Evolutionary conservation across 306 rosid species (phyloP).

Genomic region (Rosa persica): DNA sequence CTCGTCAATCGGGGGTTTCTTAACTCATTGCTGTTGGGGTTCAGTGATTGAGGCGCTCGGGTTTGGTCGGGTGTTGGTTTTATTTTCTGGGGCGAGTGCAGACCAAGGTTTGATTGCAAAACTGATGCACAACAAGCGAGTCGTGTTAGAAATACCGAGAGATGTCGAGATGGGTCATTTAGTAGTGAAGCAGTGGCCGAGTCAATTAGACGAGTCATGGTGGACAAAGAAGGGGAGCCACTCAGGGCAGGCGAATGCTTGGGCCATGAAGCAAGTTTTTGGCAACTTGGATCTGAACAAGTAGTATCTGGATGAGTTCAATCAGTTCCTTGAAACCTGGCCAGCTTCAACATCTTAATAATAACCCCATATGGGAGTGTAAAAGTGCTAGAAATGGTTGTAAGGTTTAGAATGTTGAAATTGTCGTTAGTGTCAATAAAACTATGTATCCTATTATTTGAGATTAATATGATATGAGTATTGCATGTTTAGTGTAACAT

Average conservation of each 20-base stretch:
- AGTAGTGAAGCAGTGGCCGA: constrained; percentile 19
- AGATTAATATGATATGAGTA: too few species aligned
- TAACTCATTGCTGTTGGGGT: constrained; percentile 34
- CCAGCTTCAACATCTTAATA: background rate
- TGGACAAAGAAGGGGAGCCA: constrained; percentile 8
- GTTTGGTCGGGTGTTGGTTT: constrained; percentile 6
- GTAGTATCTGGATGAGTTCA: constrained; percentile 9
- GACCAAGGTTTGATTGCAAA: constrained; percentile 19
- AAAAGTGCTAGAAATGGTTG: too few species aligned
- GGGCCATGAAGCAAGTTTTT: constrained; percentile 6
- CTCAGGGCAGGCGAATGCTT: constrained; percentile 3
- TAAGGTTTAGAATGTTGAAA: too few species aligned
- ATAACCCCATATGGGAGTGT: too few species aligned
- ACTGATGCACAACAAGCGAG: background rate
- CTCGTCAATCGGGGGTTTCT: constrained; percentile 2
- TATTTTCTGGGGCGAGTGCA: constrained; percentile 18
- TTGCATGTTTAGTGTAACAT: too few species aligned
- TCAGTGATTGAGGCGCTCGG: constrained; percentile 24
- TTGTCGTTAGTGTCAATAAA: too few species aligned
- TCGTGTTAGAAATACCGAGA: constrained; percentile 23
- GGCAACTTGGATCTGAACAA: constrained; percentile 9
- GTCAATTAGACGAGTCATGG: constrained; percentile 18
- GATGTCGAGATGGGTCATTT: constrained; percentile 19
- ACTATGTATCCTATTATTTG: too few species aligned
- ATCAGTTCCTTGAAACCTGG: background rate